Percentiles rank a stretch among this genome's conserved stretches.
These are phyloP conservation scores for Globisporangium abappressorium DNA, from an alignment of 352 stramenopile species.

Conservation along the genomic window DNA sequence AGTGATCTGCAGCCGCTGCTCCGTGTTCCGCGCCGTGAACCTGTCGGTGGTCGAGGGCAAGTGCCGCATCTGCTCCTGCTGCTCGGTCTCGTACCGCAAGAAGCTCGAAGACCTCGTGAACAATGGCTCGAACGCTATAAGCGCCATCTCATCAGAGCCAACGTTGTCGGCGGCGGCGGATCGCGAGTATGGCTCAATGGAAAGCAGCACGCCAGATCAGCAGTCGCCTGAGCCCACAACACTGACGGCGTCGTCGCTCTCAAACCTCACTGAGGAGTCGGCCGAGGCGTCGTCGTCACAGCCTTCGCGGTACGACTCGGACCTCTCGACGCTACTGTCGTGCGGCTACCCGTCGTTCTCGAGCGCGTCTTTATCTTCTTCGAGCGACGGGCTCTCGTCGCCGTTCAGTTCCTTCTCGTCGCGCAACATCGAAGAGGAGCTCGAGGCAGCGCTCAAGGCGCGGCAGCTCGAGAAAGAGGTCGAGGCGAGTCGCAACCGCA, in stretches of 20 bases:
- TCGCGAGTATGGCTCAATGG: background rate
- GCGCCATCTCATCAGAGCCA: background rate
- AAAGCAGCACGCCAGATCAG: background rate
- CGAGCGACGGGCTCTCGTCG: slow-evolving; percentile 7
- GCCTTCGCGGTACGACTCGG: slow-evolving; percentile 27
- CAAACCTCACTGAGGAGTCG: background rate
- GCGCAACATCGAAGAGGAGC: slow-evolving; percentile 55
- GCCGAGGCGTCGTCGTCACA: slow-evolving; percentile 11
- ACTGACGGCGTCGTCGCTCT: slow-evolving; percentile 8
- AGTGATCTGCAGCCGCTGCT: slow-evolving; percentile 76
- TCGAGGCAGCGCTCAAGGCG: slow-evolving; percentile 53
- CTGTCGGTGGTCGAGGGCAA: slow-evolving; percentile 59
- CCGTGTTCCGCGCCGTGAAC: slow-evolving; percentile 63
- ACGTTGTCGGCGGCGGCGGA: background rate
- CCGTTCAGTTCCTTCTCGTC: slow-evolving; percentile 15
- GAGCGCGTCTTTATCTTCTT: slow-evolving; percentile 21
- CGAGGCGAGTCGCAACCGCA: slow-evolving; percentile 53
- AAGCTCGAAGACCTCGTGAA: slow-evolving; percentile 19
- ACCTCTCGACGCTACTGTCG: slow-evolving; percentile 35
- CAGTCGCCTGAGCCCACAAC: background rate
- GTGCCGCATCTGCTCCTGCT: slow-evolving; percentile 70
- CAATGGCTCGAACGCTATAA: background rate
- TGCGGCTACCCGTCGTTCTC: slow-evolving; percentile 29
- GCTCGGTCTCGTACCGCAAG: slow-evolving; percentile 63
- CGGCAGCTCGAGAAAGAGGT: slow-evolving; percentile 72